phyloP scores from a whole-genome alignment of 1,139 yeast genomes.

The Candida neerlandica region DNA sequence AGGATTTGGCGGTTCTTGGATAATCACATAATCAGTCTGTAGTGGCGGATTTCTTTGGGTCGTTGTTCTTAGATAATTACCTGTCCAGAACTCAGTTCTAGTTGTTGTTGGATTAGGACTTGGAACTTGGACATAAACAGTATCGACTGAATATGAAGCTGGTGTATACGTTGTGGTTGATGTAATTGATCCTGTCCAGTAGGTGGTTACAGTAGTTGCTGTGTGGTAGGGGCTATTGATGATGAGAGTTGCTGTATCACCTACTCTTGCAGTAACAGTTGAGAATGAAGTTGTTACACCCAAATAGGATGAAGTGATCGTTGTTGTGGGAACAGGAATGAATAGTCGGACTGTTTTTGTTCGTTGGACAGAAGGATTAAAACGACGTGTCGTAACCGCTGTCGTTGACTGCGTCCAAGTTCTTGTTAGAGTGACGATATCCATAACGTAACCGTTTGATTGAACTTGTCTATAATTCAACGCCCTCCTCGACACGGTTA shows the following conservation, averaged over 20 bases:
- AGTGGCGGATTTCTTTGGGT: constrained; percentile 14
- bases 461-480: neutral
- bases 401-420: constrained; percentile 13
- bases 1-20: constrained; percentile 21
- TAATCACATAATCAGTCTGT: constrained; percentile 20
- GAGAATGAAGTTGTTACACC: constrained; percentile 1
- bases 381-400: constrained; percentile 22
- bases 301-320: constrained; percentile 16
- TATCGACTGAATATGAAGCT: constrained; percentile 20
- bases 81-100: neutral
- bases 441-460: neutral
- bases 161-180: constrained; percentile 13
- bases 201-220: constrained; percentile 13
- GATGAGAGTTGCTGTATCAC: constrained; percentile 22
- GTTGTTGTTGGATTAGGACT: constrained; percentile 16
- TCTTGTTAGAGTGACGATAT: neutral
- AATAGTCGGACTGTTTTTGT: constrained; percentile 22
- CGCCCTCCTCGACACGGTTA: neutral
- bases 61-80: constrained; percentile 3
- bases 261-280: constrained; percentile 15
- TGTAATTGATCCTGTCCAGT: constrained; percentile 13
- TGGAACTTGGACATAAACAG: constrained; percentile 20
- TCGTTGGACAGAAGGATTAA: constrained; percentile 11
- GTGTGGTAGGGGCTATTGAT: constrained; percentile 19
- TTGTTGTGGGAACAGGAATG: constrained; percentile 19